Conservation (phyloP, 805 yeast species). For the Nakazawaea holstii region DNA sequence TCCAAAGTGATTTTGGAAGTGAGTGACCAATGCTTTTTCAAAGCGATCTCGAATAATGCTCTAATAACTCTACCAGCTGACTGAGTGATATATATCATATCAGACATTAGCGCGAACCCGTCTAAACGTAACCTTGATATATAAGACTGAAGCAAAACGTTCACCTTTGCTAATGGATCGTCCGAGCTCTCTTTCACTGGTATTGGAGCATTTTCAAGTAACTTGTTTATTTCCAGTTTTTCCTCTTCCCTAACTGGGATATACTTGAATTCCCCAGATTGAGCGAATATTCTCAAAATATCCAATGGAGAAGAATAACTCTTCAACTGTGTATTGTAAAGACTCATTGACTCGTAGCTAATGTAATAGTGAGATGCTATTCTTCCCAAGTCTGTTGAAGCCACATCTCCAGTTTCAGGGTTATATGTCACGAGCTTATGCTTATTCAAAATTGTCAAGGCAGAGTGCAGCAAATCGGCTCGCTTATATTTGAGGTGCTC, state of each 20-base stretch:
- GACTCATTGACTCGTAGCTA: slow-evolving; percentile 63
- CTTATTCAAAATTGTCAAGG: slow-evolving; percentile 52
- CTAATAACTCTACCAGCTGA: slow-evolving; percentile 86
- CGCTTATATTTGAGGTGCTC: slow-evolving; percentile 45
- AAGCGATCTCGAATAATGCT: slow-evolving; percentile 76
- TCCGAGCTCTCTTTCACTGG: slow-evolving; percentile 72
- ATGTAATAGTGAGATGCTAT: slow-evolving; percentile 88
- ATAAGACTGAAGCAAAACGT: slow-evolving; percentile 76
- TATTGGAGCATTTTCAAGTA: slow-evolving; percentile 74
- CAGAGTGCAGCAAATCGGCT: slow-evolving; percentile 70
- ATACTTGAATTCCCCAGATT: slow-evolving; percentile 79
- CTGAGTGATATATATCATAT: slow-evolving; percentile 89
- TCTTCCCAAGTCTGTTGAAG: slow-evolving; percentile 67
- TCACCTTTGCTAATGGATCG: slow-evolving; percentile 75
- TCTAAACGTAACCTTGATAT: slow-evolving; percentile 73
- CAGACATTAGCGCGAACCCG: slow-evolving; percentile 89
- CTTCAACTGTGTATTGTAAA: slow-evolving; percentile 56
- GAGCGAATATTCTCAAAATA: slow-evolving; percentile 67
- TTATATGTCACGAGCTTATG: slow-evolving; percentile 60
- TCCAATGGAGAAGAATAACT: slow-evolving; percentile 70
- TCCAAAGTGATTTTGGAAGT: slow-evolving; percentile 53
- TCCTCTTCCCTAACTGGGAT: slow-evolving; percentile 88
- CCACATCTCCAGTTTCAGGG: slow-evolving; percentile 37
- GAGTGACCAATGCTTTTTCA: slow-evolving; percentile 67
- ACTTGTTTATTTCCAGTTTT: slow-evolving; percentile 59